Evolutionary conservation across 257 asterid genomes (phyloP), one percentile per base, ranked within the genome.

Genomic region (Scutellaria baicalensis): DNA sequence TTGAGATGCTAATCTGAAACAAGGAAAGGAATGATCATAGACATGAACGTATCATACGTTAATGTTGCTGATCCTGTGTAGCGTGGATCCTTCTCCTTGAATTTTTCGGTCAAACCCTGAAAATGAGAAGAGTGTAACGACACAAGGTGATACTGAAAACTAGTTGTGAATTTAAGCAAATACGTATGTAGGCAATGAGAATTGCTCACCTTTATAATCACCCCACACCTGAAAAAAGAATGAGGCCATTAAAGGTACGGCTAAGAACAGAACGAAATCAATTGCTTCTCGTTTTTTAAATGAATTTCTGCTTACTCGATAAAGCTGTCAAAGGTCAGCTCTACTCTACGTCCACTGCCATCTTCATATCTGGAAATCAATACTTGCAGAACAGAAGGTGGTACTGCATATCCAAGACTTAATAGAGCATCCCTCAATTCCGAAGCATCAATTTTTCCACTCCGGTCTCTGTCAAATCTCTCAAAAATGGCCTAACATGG

Each of bases 101-200:
- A 89, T 59, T 89, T 89, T 48, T 92, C 98, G 0, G 96, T 89
- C 83, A 92, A 74, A 40, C 98, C 98, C 98, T 92, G 86, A 61
- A 70, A 67, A 66, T 6, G 52, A 31, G 70, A 60, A 23, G 35
- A 66, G 18, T 49, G 64, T 39, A 16, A 14, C 40, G 8, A 65
- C 14, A 43, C 20, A 31, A 47, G 31, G 49, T 20, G 6, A 13
- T n/a, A 47, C 6, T 56, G 21, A 51, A 16, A 36, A 4, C 45
- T 17, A 45, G 42, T 40, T 18, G 44, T 51, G 17, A 39, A 13
- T 9, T 40, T 12, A 35, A n/a, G n/a, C 61, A 45, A 61, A 60
- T 48, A 60, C 33, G 31, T 42, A n/a, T 27, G 16, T 17, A 12
- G 4, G 65, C 36, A 61, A 39, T 33, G 35, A 27, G 40, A 23